Base-by-base conservation (phyloP, 164 flowering plant genomes). In the Tetracentron sinense region DNA sequence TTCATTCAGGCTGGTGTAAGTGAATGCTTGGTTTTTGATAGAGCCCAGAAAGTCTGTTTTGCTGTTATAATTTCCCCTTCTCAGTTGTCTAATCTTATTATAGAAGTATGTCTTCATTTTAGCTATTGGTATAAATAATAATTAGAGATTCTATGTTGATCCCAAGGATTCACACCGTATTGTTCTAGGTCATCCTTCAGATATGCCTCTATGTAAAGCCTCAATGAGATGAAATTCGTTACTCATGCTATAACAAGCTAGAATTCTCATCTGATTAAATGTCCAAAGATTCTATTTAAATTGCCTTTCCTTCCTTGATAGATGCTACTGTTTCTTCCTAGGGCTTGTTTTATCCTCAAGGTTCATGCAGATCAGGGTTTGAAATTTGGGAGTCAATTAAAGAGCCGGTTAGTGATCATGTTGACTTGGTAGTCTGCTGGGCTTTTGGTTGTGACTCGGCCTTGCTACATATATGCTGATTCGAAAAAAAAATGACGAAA, bases 1-100 rank as follows among this genome's bases (percentile, higher is more conserved):
- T 85, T 95, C 61, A 59, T 74, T 57, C 80, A 83, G 75, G 94
- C 89, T 65, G 99, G 99, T 68, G 99, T 95, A 72, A 78, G 97
- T 84, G 50, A 25, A 56, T 31, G 19, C 42, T 29, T 38, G 12
- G 21, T n/a, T 30, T 21, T 58, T 26, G 2, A 54, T 21, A 21
- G 42, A 53, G 31, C 6, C 25, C 15, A 5, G 30, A 2, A 31
- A 4, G n/a, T 26, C n/a, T 53, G 5, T 27, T 20, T 26, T 16
- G 8, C 42, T 16, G 21, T 23, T 38, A 23, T 26, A 62, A 35
- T 21, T 53, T 12, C 16, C 5, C 12, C 16, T 16, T 61, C 15
- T 31, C 56, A 23, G 19, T 33, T 50, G 19, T 50, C 15, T 51
- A 25, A 11, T 50, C 35, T 29, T 20, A 14, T 27, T 26, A 14